Base-by-base conservation (phyloP, 345 rosid species). In the Geranium rotundifolium region DNA sequence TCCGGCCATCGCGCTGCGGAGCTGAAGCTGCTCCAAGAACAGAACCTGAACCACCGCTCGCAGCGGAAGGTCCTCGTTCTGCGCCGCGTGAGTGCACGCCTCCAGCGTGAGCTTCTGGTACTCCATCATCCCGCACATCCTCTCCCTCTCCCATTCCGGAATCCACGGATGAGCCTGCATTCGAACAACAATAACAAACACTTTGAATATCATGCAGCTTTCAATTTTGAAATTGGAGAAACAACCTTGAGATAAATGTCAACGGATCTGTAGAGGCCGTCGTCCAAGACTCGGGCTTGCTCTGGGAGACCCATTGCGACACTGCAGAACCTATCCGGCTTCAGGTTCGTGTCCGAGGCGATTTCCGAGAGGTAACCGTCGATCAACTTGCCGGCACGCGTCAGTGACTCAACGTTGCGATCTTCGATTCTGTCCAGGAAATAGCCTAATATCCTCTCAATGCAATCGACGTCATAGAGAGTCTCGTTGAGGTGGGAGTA, bases 11-110 rank as follows among this genome's bases (percentile, higher is more conserved):
- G 85, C 66, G 81, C 73, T 39, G 15, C 16, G 30, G 73, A 73
- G 15, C 67, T 91, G 96, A 12, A 89, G 73, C 84, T 91, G 98
- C 80, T 91, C 96, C 75, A 87, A 91, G 73, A 91, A 91, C 63
- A 91, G 75, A n/a, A 92, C 98, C 72, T 90, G 99, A 17, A 93
- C 99, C 55, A 93, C 91, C 31, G 93, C 89, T 7, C 97, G 90
- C 41, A 93, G 76, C 1, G 99, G 99, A 46, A 93, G 76, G 23
- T 96, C 86, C 85, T 93, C 99, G 77, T 90, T 93, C 52, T 93
- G 99, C 0, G 99, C 97, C 8, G 99, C 97, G 86, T 93, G 99
- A 1, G 99, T 93, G 83, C 97, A 93, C 19, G 99, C 99, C 66
- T 87, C 99, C 0, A 93, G 77, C 4, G 99, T 93, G 1, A 93